These are phyloP conservation scores for Paraleonurus japonicus DNA, from an alignment of 257 asterid genomes.

Conservation along the genomic window DNA sequence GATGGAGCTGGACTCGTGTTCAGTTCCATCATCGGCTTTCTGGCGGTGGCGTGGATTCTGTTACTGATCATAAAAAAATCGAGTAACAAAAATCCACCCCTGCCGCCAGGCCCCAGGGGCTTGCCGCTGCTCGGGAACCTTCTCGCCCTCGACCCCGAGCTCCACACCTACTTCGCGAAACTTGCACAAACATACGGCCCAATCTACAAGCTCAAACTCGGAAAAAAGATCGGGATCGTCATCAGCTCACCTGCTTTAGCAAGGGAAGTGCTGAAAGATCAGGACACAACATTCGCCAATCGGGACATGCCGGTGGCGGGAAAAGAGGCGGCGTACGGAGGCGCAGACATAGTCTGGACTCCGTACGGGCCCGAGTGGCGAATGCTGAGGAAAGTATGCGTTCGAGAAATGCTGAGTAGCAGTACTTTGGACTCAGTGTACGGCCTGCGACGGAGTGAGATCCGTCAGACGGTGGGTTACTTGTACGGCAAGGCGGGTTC, in stretches of 20 bases:
- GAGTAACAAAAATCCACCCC: not conserved
- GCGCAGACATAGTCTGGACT: slow-evolving; percentile 59
- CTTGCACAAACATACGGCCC: slow-evolving; percentile 58
- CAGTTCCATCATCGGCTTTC: not conserved
- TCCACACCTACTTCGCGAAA: slow-evolving; percentile 51
- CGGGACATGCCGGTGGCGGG: slow-evolving; percentile 72
- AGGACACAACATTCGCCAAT: slow-evolving; percentile 63
- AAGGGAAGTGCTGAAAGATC: slow-evolving; percentile 57
- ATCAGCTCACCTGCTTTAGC: slow-evolving; percentile 59
- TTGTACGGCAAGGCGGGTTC: slow-evolving; percentile 34
- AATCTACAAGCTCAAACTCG: slow-evolving; percentile 53
- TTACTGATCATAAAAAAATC: not conserved
- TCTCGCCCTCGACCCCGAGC: slow-evolving; percentile 71
- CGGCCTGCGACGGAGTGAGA: slow-evolving; percentile 44
- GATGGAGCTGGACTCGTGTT: not conserved
- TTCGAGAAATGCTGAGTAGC: slow-evolving; percentile 57
- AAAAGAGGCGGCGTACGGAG: slow-evolving; percentile 59
- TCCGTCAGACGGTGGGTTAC: slow-evolving; percentile 43
- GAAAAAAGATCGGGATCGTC: slow-evolving; percentile 50
- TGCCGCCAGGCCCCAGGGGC: no score
- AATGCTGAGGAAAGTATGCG: slow-evolving; percentile 65
- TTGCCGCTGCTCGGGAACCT: slow-evolving; percentile 50
- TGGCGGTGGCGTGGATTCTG: not conserved
- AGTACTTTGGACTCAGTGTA: slow-evolving; percentile 55
- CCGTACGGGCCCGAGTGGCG: slow-evolving; percentile 82